A percentile compares a stretch with the other conserved stretches of the same genome.
Conservation (phyloP, 371 early-diverging fungal genomes). For the Apophysomyces sp. region DNA sequence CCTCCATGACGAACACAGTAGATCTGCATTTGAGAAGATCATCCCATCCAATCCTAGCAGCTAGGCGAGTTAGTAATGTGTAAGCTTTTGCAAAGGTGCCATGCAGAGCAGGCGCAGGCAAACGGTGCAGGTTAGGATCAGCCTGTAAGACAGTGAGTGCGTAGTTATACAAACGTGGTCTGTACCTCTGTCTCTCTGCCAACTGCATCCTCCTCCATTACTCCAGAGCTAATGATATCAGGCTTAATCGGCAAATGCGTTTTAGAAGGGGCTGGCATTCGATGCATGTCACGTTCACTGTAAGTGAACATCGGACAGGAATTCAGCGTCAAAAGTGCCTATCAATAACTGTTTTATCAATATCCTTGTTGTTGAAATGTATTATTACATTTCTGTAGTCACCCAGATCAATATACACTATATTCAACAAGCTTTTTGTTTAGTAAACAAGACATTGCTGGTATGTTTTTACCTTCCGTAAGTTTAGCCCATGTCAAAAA, state of each 20-base stretch:
- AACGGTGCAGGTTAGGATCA: constrained; percentile 66
- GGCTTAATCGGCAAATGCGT: constrained; percentile 77
- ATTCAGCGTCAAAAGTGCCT: constrained; percentile 92
- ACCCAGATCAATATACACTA: constrained; percentile 79
- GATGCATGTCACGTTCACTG: constrained; percentile 85
- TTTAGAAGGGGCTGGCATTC: constrained; percentile 87
- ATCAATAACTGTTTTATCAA: background rate
- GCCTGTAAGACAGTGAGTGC: constrained; percentile 29
- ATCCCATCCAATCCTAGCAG: constrained; percentile 91
- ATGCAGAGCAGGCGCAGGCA: constrained; percentile 86
- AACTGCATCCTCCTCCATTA: constrained; percentile 74
- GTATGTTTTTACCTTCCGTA: constrained; percentile 59
- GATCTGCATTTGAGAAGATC: constrained; percentile 85
- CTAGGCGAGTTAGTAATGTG: constrained; percentile 74
- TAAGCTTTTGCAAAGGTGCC: constrained; percentile 94
- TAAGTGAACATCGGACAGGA: constrained; percentile 98
- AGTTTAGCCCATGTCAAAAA: constrained; percentile 94
- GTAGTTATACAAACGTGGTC: too few species aligned
- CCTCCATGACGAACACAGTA: constrained; percentile 96
- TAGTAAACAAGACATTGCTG: background rate
- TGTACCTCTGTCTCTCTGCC: constrained; percentile 68
- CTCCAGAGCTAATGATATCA: constrained; percentile 58
- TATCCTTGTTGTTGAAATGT: background rate
- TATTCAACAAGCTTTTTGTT: background rate
- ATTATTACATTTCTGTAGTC: constrained; percentile 77